phyloP scores from a whole-genome alignment of 768 basidiomycete species.

The Mycena capillaripes region DNA sequence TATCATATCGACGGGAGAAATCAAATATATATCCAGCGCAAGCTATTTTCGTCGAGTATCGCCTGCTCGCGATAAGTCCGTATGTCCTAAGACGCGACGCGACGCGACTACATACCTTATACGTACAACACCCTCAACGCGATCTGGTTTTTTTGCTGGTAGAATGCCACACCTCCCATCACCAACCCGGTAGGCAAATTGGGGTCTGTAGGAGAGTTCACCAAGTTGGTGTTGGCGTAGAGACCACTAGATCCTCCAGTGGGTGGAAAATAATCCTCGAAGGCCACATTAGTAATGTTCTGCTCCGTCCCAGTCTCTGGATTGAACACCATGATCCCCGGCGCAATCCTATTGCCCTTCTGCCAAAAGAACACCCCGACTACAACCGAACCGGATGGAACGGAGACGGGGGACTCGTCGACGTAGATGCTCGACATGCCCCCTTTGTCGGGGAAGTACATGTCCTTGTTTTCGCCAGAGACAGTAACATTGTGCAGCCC shows the following conservation, averaged over 20 bases:
- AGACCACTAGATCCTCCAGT: too few relatives aligned
- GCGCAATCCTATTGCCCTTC: constrained; percentile 2
- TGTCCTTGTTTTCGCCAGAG: neutral
- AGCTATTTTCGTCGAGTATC: neutral
- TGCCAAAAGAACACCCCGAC: constrained; percentile 6
- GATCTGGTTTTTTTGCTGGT: too few relatives aligned
- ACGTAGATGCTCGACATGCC: neutral
- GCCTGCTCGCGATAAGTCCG: neutral
- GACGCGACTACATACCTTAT: neutral
- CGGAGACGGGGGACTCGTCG: neutral
- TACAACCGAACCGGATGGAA: neutral
- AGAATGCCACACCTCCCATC: too few relatives aligned
- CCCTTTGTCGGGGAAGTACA: neutral
- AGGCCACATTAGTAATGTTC: neutral
- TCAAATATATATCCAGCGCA: neutral
- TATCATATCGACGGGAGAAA: neutral
- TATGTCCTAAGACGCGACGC: neutral
- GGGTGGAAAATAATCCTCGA: neutral
- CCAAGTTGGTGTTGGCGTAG: too few relatives aligned
- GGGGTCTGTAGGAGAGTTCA: too few relatives aligned
- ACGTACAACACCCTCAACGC: too few relatives aligned
- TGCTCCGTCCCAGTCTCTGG: neutral
- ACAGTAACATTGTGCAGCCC: neutral
- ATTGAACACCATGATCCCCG: neutral
- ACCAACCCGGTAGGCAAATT: too few relatives aligned